Evolutionary conservation across 2,329 filamentous ascomycete genomes (phyloP).

Genomic region (Monosporascus sp.): DNA sequence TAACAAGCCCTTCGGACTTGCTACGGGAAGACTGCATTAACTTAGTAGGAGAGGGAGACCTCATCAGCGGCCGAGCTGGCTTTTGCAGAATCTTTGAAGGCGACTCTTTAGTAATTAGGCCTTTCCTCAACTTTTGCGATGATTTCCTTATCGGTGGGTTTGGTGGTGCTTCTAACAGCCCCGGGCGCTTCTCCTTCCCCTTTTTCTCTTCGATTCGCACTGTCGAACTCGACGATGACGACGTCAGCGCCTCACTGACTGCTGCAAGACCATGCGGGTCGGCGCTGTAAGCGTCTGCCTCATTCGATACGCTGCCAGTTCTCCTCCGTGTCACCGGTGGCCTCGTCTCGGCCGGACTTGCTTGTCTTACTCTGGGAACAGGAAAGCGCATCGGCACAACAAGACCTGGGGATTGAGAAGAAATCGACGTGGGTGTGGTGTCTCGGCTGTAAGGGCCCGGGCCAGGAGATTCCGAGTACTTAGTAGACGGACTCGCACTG

Average conservation of each 20-base stretch:
- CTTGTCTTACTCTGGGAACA: constrained; percentile 44
- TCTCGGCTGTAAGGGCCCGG: constrained; percentile 68
- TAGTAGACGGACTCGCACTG: constrained; percentile 68
- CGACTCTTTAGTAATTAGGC: constrained; percentile 32
- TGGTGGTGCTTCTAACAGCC: constrained; percentile 43
- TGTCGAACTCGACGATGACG: constrained; percentile 68
- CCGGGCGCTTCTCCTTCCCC: constrained; percentile 39
- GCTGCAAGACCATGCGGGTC: constrained; percentile 56
- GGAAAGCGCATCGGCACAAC: constrained; percentile 42
- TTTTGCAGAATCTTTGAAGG: constrained; percentile 32
- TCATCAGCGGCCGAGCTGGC: constrained; percentile 21
- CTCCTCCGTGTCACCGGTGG: constrained; percentile 57
- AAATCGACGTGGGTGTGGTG: constrained; percentile 73
- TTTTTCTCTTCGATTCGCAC: constrained; percentile 48
- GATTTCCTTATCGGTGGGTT: constrained; percentile 59
- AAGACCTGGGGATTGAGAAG: constrained; percentile 65
- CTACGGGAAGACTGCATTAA: constrained; percentile 18
- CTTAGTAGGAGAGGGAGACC: constrained; percentile 29
- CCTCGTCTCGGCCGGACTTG: constrained; percentile 49
- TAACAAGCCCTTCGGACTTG: constrained; percentile 19
- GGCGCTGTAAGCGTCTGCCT: constrained; percentile 37
- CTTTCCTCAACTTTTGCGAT: constrained; percentile 47
- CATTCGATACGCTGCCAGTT: constrained; percentile 49
- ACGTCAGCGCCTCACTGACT: constrained; percentile 64
- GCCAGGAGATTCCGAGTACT: constrained; percentile 67